Evolutionary conservation across 352 stramenopile species (phyloP).

Genomic region (Phytophthora tentaculata): DNA sequence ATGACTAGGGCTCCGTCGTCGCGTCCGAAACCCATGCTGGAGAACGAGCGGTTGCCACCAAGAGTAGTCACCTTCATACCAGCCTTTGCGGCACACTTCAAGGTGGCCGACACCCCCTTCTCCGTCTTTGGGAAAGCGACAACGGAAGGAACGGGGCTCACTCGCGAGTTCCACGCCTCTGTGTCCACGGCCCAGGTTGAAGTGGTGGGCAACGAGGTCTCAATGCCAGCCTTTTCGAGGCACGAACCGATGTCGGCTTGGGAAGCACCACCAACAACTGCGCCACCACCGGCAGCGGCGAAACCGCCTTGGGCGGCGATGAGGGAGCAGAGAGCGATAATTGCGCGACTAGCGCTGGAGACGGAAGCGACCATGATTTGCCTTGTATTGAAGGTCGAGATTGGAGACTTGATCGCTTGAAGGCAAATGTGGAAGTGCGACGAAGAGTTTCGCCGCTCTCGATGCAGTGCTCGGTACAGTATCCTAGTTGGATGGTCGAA

Average conservation of each 20-base stretch:
- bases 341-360: slow-evolving; percentile 21
- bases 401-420: slow-evolving; percentile 10
- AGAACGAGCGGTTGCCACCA: slow-evolving; percentile 20
- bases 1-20: slow-evolving; percentile 36
- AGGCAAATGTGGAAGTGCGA: slow-evolving; percentile 24
- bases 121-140: slow-evolving; percentile 30
- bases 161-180: slow-evolving; percentile 32
- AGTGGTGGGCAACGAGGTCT: slow-evolving; percentile 23
- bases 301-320: slow-evolving; percentile 26
- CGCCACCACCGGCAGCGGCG: slow-evolving; percentile 2
- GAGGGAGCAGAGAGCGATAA: slow-evolving; percentile 33
- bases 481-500: background rate
- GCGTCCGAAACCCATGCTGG: slow-evolving; percentile 25
- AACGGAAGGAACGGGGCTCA: slow-evolving; percentile 4
- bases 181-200: slow-evolving; percentile 28
- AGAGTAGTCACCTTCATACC: slow-evolving; percentile 36
- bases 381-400: background rate
- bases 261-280: background rate
- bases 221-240: slow-evolving; percentile 20
- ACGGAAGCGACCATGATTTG: slow-evolving; percentile 23
- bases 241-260: slow-evolving; percentile 21
- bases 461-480: background rate
- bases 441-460: background rate
- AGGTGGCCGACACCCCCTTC: slow-evolving; percentile 16
- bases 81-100: slow-evolving; percentile 28